phyloP scores from a whole-genome alignment of 2,329 filamentous ascomycete species.

The Cladophialophora chaetospira region DNA sequence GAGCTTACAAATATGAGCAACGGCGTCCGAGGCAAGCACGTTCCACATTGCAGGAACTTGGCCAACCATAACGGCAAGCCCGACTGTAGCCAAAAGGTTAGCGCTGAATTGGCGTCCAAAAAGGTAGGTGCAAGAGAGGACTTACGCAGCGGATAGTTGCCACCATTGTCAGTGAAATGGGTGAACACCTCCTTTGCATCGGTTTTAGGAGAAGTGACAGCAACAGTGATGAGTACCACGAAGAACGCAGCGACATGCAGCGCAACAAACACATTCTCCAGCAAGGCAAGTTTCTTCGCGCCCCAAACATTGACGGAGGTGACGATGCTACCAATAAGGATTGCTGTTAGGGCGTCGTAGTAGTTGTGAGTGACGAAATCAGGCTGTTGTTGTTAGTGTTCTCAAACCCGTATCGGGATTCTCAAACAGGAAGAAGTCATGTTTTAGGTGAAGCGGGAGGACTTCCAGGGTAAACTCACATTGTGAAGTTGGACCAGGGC shows the following conservation, averaged over 20 bases:
- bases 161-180: conserved; percentile 41
- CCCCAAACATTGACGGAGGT: conserved; percentile 46
- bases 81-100: conserved; percentile 38
- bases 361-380: conserved; percentile 47
- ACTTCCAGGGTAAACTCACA: too few relatives aligned
- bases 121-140: background rate
- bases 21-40: conserved; percentile 36
- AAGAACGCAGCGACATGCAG: conserved; percentile 44
- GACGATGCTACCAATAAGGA: conserved; percentile 48
- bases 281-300: conserved; percentile 39
- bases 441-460: too few relatives aligned
- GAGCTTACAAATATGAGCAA: conserved; percentile 38
- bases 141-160: conserved; percentile 23
- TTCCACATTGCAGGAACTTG: conserved; percentile 41
- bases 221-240: conserved; percentile 37
- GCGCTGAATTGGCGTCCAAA: background rate
- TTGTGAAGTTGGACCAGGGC: conserved; percentile 46
- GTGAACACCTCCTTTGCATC: conserved; percentile 39
- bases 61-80: conserved; percentile 42
- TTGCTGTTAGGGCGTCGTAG: conserved; percentile 54
- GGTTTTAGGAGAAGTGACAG: conserved; percentile 39
- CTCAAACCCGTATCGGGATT: too few relatives aligned
- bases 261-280: conserved; percentile 43
- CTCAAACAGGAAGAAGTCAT: too few relatives aligned
- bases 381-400: too few relatives aligned